These are phyloP conservation scores for Aplosporella prunicola DNA, from an alignment of 2,329 filamentous ascomycete genomes.

Conservation along the genomic window DNA sequence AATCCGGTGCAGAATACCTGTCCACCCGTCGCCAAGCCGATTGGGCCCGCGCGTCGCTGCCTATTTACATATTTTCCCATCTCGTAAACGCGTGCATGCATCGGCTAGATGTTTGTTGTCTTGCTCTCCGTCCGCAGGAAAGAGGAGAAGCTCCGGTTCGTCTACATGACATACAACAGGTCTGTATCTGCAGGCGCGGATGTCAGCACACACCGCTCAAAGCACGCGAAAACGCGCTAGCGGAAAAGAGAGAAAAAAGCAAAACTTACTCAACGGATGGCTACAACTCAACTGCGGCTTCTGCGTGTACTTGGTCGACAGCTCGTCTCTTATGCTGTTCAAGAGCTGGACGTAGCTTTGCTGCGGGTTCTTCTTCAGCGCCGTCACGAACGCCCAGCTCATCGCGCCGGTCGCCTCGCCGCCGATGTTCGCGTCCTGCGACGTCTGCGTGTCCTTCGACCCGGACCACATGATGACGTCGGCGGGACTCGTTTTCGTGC, in stretches of 20 bases:
- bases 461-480: slow-evolving; percentile 98
- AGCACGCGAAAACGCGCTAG: not conserved
- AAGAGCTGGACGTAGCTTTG: slow-evolving; percentile 94
- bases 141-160: slow-evolving; percentile 1
- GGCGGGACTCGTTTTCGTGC: slow-evolving; percentile 86
- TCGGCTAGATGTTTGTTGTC: too few species aligned
- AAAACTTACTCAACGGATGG: slow-evolving; percentile 73
- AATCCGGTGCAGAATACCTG: slow-evolving; percentile 24
- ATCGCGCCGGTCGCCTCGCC: slow-evolving; percentile 92
- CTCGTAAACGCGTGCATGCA: too few species aligned
- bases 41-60: too few species aligned
- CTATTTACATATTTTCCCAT: too few species aligned
- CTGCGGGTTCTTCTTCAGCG: slow-evolving; percentile 84
- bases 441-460: slow-evolving; percentile 91
- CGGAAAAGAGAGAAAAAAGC: too few species aligned
- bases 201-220: too few species aligned
- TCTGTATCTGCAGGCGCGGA: slow-evolving; percentile 45
- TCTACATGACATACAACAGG: slow-evolving; percentile 57
- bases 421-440: slow-evolving; percentile 80
- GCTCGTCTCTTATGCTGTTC: slow-evolving; percentile 87
- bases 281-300: slow-evolving; percentile 95
- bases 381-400: slow-evolving; percentile 93
- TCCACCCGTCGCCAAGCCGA: too few species aligned
- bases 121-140: too few species aligned
- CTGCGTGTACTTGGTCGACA: slow-evolving; percentile 79